phyloP scores from a whole-genome alignment of 805 yeast species.

The Wickerhamomyces bisporus region DNA sequence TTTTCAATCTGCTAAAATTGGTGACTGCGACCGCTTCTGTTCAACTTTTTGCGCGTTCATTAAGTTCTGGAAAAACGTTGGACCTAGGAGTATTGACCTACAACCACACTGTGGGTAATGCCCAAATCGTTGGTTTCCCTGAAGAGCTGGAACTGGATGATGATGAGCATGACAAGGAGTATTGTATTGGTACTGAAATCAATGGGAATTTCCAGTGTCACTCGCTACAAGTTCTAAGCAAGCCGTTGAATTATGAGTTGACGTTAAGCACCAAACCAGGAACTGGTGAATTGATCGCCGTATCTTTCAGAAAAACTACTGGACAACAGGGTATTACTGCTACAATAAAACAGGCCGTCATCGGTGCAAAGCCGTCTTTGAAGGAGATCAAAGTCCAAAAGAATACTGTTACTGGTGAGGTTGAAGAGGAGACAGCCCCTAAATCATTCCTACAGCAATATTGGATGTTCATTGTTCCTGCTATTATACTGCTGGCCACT shows the following conservation, averaged over 20 bases:
- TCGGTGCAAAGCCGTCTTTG: conserved; percentile 12
- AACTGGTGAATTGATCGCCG: conserved; percentile 15
- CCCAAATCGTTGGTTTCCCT: not conserved
- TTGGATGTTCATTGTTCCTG: conserved; percentile 58
- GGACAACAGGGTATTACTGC: conserved; percentile 9
- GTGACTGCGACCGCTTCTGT: not conserved
- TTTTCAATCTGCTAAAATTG: not conserved
- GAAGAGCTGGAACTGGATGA: not conserved
- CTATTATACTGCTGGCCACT: conserved; percentile 33
- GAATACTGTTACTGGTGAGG: not conserved
- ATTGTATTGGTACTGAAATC: conserved; percentile 20
- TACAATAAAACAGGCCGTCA: conserved; percentile 6
- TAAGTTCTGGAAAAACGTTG: not conserved
- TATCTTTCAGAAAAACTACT: conserved; percentile 9
- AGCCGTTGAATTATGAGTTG: conserved; percentile 16
- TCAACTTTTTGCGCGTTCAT: conserved; percentile 1
- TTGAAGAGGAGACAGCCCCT: conserved; percentile 14
- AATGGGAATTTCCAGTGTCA: conserved; percentile 14
- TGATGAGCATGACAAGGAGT: conserved; percentile 2
- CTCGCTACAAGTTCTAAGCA: conserved; percentile 10
- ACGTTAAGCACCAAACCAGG: conserved; percentile 11
- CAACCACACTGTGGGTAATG: conserved; percentile 1
- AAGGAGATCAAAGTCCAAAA: conserved; percentile 1
- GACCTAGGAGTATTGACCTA: conserved; percentile 3
- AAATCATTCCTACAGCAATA: conserved; percentile 52